phyloP scores from a whole-genome alignment of 2,329 filamentous ascomycete genomes.

The Pezicula radicicola region DNA sequence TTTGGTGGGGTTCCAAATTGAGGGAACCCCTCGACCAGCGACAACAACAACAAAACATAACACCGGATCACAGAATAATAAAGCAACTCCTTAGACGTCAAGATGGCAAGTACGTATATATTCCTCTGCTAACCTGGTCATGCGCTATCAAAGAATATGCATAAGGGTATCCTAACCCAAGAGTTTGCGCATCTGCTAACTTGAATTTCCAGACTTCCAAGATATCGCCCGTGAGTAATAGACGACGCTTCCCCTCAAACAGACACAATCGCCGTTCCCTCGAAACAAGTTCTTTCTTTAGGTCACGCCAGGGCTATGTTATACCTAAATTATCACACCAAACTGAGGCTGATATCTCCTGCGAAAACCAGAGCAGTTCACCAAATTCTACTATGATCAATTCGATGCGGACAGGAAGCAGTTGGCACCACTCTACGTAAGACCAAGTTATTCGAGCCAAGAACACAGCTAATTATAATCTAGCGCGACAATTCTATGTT shows the following conservation, averaged over 20 bases:
- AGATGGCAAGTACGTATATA: constrained; percentile 27
- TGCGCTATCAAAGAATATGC: neutral
- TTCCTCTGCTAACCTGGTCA: neutral
- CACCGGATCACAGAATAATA: neutral
- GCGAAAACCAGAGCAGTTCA: constrained; percentile 69
- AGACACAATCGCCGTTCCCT: neutral
- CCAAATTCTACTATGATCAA: constrained; percentile 84
- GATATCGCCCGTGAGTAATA: constrained; percentile 37
- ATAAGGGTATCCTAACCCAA: neutral
- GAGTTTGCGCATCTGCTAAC: constrained; percentile 15
- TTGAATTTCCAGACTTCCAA: constrained; percentile 31
- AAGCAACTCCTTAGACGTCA: constrained; percentile 9
- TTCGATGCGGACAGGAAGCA: constrained; percentile 71
- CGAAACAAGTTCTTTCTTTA: neutral
- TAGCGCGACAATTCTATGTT: constrained; percentile 86
- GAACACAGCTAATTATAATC: constrained; percentile 16
- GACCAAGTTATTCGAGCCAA: constrained; percentile 29
- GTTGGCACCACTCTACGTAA: constrained; percentile 77
- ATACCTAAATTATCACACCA: neutral
- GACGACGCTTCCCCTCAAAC: neutral
- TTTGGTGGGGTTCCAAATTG: too few species aligned
- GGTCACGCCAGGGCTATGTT: too few species aligned
- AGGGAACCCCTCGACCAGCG: neutral
- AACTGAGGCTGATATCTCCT: constrained; percentile 18
- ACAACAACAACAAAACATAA: neutral